A percentile compares a stretch with the other conserved stretches of the same genome.
phyloP scores from a whole-genome alignment of 768 basidiomycete genomes.

The Coprinopsis strossmayeri region DNA sequence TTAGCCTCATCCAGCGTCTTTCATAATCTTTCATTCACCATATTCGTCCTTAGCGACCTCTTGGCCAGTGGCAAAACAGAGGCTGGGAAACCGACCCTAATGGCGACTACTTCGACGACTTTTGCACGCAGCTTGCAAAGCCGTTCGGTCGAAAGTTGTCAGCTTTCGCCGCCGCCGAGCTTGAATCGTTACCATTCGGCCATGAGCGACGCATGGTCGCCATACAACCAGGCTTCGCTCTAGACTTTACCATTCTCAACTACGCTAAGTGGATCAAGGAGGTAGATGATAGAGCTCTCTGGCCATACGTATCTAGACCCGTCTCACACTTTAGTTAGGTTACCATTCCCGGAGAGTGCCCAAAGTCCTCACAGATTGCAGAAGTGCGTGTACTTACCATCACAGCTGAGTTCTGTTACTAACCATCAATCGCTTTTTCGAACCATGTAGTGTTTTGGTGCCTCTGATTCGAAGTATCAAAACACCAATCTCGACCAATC shows the following conservation, averaged over 20 bases:
- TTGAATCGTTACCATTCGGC: conserved; percentile 38
- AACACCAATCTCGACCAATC: conserved; percentile 55
- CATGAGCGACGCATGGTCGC: conserved; percentile 42
- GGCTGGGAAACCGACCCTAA: conserved; percentile 79
- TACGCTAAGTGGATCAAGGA: conserved; percentile 76
- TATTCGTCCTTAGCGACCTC: conserved; percentile 37
- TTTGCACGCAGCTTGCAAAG: conserved; percentile 52
- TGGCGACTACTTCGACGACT: conserved; percentile 57
- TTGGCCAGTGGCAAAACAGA: conserved; percentile 75
- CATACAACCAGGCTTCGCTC: conserved; percentile 35
- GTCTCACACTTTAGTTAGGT: not conserved
- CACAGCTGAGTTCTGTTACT: not conserved
- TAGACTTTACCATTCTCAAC: conserved; percentile 60
- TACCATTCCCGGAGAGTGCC: conserved; percentile 8
- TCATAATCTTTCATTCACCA: not conserved
- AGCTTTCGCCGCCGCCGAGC: conserved; percentile 13
- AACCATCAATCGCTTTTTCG: too few species aligned
- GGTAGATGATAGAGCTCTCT: conserved; percentile 1
- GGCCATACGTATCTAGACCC: not conserved
- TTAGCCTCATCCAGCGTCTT: too few species aligned
- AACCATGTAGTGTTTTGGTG: conserved; percentile 75
- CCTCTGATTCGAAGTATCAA: conserved; percentile 60
- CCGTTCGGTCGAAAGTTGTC: conserved; percentile 33
- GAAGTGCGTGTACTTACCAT: not conserved
- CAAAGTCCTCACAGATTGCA: not conserved